Evolutionary conservation across 768 basidiomycete species (phyloP).

Genomic region (Paxillus ammoniavirescens): DNA sequence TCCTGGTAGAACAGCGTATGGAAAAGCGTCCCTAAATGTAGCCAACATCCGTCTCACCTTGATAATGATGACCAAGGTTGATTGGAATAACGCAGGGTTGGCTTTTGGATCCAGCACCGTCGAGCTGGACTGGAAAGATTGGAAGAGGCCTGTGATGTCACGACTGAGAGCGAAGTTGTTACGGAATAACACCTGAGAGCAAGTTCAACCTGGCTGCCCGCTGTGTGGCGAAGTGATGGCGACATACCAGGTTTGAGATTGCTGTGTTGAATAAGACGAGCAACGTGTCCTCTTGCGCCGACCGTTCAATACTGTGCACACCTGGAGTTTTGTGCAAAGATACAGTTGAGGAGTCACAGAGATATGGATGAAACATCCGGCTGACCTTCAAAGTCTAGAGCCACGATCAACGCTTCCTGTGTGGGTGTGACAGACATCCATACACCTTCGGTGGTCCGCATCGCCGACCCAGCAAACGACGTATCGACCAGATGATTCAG

Average conservation of each 20-base stretch:
- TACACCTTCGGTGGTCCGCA: slow-evolving; percentile 58
- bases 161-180: slow-evolving; percentile 64
- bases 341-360: not conserved
- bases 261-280: slow-evolving; percentile 60
- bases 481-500: slow-evolving; percentile 55
- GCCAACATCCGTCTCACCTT: slow-evolving; percentile 37
- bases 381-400: slow-evolving; percentile 57
- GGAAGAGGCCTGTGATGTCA: slow-evolving; percentile 59
- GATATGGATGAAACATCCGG: not conserved
- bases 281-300: slow-evolving; percentile 56
- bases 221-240: not conserved
- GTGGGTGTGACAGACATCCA: slow-evolving; percentile 63
- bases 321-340: slow-evolving; percentile 28
- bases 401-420: slow-evolving; percentile 45
- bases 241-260: slow-evolving; percentile 51
- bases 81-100: slow-evolving; percentile 59
- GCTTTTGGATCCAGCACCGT: slow-evolving; percentile 55
- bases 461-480: slow-evolving; percentile 57
- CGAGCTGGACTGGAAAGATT: slow-evolving; percentile 60
- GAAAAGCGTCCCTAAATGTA: not conserved
- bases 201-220: not conserved
- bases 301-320: slow-evolving; percentile 56
- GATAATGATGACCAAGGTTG: slow-evolving; percentile 59
- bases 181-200: slow-evolving; percentile 55
- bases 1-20: slow-evolving; percentile 39